A percentile compares a stretch with the other conserved stretches of the same genome.
Evolutionary conservation across 1,139 yeast species (phyloP).

Genomic region (Taphrina deformans): DNA sequence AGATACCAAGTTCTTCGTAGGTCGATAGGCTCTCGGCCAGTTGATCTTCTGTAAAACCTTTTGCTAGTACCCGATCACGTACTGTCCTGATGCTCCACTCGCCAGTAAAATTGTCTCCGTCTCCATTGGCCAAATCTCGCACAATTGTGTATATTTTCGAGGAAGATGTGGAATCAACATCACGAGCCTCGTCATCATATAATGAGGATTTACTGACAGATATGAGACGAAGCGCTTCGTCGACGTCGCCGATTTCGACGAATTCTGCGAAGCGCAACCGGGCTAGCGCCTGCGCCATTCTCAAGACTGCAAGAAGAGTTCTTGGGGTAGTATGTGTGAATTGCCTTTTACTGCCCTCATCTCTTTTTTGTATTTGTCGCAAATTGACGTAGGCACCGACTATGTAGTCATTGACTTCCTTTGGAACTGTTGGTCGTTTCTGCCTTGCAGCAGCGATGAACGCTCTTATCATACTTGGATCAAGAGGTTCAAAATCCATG

Average conservation of each 20-base stretch:
- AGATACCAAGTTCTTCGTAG: conserved; percentile 69
- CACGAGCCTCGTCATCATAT: conserved; percentile 46
- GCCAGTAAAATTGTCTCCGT: conserved; percentile 48
- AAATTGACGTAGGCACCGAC: conserved; percentile 83
- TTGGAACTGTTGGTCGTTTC: conserved; percentile 82
- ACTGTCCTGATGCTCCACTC: conserved; percentile 60
- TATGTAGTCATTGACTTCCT: conserved; percentile 82
- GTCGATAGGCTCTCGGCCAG: conserved; percentile 72
- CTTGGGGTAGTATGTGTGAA: conserved; percentile 94
- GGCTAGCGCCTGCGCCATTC: conserved; percentile 94
- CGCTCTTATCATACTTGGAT: conserved; percentile 78
- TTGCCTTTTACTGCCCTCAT: conserved; percentile 74
- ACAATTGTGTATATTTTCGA: conserved; percentile 65
- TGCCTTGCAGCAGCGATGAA: conserved; percentile 84
- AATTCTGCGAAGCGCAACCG: conserved; percentile 74
- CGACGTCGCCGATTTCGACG: conserved; percentile 81
- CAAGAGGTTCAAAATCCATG: conserved; percentile 71
- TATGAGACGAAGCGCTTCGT: conserved; percentile 85
- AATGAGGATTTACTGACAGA: conserved; percentile 85
- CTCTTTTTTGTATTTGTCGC: conserved; percentile 84
- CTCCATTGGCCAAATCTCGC: conserved; percentile 56
- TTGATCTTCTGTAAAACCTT: conserved; percentile 81
- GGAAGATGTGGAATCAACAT: conserved; percentile 52
- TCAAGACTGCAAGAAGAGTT: conserved; percentile 82
- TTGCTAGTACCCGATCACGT: conserved; percentile 69